Evolutionary conservation across 2,329 filamentous ascomycete species (phyloP), one percentile per base, ranked within the genome.

Genomic region (Sphaerulina musiva): DNA sequence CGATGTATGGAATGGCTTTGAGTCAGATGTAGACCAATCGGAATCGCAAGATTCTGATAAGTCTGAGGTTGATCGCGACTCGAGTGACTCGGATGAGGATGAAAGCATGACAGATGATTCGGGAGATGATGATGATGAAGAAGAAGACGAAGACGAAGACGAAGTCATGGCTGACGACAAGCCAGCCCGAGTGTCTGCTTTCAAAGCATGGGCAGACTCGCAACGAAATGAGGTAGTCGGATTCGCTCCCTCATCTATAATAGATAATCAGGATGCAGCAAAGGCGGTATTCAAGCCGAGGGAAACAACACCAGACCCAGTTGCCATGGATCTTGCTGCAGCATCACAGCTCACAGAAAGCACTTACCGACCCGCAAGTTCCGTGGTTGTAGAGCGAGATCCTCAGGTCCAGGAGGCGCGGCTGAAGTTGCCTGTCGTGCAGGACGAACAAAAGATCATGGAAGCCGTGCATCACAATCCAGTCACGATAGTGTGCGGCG

Each of bases 361-460:
- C 2, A 77, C 78, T 38, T 62, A 61, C 36, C 79, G 90, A 57
- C 92, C 91, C 66, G 86, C 86, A 0, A 91, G 83, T 68, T 86
- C 84, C 57, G 85, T 96, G 1, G 71, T 80, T 1, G 84, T 96
- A 2, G 74, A 80, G 39, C 82, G 93, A 54, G 74, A 80, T 0
- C 74, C 83, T 4, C 84, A 86, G 14, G 86, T 97, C 20, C 89
- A 96, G 68, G 80, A 85, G 46, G 82, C 85, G 9, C 83, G 93
- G 10, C 71, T 95, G 45, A 82, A 87, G 53, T 78, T 98, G 12
- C 93, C 93, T 0, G 88, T 98, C 1, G 89, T 97, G 1, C 88
- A 88, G 1, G 91, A 97, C 69, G 93, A 98, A 70, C 93, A 98
- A 68, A 90, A 86, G 65, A 91, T 98, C 31, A 97, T 98, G 91